phyloP scores from a whole-genome alignment of 1,284 basidiomycete species.

The Austroboletus niveus region DNA sequence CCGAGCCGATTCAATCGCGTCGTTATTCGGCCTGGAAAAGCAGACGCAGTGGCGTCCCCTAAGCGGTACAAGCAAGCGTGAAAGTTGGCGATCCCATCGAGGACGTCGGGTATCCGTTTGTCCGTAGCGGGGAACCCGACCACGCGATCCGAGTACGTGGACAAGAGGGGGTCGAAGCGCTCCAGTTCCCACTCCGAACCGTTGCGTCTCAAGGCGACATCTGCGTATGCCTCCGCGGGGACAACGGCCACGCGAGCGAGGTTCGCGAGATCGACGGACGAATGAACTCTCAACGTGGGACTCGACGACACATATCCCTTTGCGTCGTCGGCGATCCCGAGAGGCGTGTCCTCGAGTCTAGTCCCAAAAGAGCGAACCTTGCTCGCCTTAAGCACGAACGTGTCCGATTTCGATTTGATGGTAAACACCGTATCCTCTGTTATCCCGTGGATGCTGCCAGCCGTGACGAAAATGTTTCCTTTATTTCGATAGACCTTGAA shows the following conservation, averaged over 20 bases:
- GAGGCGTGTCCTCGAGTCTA: slow-evolving; percentile 7
- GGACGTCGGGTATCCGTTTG: neutral
- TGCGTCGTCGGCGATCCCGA: neutral
- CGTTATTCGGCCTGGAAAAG: slow-evolving; percentile 14
- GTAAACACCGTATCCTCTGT: slow-evolving; percentile 15
- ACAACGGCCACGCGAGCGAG: slow-evolving; percentile 6
- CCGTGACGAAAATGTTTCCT: slow-evolving; percentile 14
- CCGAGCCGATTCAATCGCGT: slow-evolving; percentile 10
- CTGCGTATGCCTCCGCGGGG: slow-evolving; percentile 6
- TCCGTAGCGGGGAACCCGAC: slow-evolving; percentile 6
- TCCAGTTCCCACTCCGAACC: slow-evolving; percentile 14
- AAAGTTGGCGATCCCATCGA: slow-evolving; percentile 20
- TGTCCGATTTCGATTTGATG: neutral
- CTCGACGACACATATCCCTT: slow-evolving; percentile 17
- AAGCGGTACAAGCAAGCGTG: slow-evolving; percentile 21
- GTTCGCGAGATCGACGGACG: slow-evolving; percentile 2
- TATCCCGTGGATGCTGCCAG: slow-evolving; percentile 21
- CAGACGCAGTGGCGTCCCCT: neutral
- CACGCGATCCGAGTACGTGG: slow-evolving; percentile 1
- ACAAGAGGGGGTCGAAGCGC: slow-evolving; percentile 16
- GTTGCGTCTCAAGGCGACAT: slow-evolving; percentile 2
- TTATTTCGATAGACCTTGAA: slow-evolving; percentile 18
- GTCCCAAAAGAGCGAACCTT: slow-evolving; percentile 11
- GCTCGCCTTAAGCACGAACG: slow-evolving; percentile 9
- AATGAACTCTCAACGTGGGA: slow-evolving; percentile 9